A percentile compares a stretch with the other conserved stretches of the same genome.
These are phyloP conservation scores for Ustilago bromivora DNA, from an alignment of 1,284 basidiomycete species.

Conservation along the genomic window DNA sequence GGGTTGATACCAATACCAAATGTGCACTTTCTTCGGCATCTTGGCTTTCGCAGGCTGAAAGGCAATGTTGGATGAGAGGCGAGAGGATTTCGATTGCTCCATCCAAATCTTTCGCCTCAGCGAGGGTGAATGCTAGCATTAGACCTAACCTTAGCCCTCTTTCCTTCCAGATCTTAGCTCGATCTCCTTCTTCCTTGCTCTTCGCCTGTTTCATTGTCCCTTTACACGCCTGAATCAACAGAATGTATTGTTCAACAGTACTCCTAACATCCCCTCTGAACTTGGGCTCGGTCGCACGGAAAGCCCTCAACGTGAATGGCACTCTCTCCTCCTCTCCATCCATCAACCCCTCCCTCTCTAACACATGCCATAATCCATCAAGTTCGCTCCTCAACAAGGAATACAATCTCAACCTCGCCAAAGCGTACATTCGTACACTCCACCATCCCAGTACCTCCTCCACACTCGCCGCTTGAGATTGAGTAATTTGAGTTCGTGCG, in stretches of 20 bases:
- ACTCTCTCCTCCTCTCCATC: constrained; percentile 3
- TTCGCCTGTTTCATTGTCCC: neutral
- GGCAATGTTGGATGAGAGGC: constrained; percentile 18
- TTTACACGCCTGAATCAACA: constrained; percentile 20
- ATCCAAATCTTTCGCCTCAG: constrained; percentile 29
- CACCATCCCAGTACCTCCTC: constrained; percentile 44
- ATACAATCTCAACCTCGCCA: constrained; percentile 40
- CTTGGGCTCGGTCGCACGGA: constrained; percentile 32
- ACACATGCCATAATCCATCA: constrained; percentile 26
- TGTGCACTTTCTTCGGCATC: constrained; percentile 4
- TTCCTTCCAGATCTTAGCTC: constrained; percentile 20
- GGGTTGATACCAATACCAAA: constrained; percentile 11
- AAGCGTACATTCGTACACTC: constrained; percentile 41
- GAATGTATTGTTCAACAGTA: constrained; percentile 21
- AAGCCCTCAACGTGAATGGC: constrained; percentile 34
- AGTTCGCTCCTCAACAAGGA: constrained; percentile 45
- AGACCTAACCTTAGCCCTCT: constrained; percentile 26
- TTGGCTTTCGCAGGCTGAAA: neutral
- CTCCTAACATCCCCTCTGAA: constrained; percentile 15
- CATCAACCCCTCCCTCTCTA: constrained; percentile 4
- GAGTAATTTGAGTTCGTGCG: constrained; percentile 16
- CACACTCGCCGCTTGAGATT: neutral
- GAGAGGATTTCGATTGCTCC: constrained; percentile 27
- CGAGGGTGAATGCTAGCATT: constrained; percentile 30
- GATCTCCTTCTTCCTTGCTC: neutral